phyloP scores from a whole-genome alignment of 441 rosid genomes.

The Gossypium davidsonii region DNA sequence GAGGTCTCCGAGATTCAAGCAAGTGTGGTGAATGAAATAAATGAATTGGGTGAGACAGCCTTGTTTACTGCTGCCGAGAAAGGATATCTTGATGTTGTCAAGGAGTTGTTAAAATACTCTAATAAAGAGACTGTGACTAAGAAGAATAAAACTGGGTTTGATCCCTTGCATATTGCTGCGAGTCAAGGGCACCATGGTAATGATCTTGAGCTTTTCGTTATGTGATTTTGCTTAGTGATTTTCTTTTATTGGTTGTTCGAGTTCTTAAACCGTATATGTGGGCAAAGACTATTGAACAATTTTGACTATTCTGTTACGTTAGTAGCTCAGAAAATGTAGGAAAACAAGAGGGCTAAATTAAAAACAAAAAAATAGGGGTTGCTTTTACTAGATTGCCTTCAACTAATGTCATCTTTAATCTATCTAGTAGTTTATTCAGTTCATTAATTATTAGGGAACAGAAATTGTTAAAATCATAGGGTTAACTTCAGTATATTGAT shows the following conservation, averaged over 20 bases:
- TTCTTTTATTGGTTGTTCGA: not conserved
- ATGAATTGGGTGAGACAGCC: conserved; percentile 88
- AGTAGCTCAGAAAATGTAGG: not conserved
- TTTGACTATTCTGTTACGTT: not conserved
- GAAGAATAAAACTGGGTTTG: conserved; percentile 69
- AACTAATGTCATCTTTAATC: not conserved
- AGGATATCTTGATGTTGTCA: conserved; percentile 80
- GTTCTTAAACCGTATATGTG: not conserved
- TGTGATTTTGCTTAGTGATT: not conserved
- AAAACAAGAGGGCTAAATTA: not conserved
- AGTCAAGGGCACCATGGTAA: conserved; percentile 87
- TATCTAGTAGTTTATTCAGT: too few relatives aligned
- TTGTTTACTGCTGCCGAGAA: conserved; percentile 76
- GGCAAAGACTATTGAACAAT: not conserved
- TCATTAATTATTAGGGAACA: not conserved
- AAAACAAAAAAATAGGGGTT: not conserved
- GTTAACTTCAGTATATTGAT: too few relatives aligned
- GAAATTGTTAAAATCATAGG: too few relatives aligned
- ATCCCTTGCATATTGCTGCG: conserved; percentile 80
- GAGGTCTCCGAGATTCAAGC: conserved; percentile 88
- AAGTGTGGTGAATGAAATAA: conserved; percentile 76
- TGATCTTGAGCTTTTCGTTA: not conserved
- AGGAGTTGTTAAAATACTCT: conserved; percentile 72
- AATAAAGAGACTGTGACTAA: conserved; percentile 59
- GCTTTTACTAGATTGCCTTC: not conserved